Conservation (phyloP, 306 rosid species). For the Argentina anserina region DNA sequence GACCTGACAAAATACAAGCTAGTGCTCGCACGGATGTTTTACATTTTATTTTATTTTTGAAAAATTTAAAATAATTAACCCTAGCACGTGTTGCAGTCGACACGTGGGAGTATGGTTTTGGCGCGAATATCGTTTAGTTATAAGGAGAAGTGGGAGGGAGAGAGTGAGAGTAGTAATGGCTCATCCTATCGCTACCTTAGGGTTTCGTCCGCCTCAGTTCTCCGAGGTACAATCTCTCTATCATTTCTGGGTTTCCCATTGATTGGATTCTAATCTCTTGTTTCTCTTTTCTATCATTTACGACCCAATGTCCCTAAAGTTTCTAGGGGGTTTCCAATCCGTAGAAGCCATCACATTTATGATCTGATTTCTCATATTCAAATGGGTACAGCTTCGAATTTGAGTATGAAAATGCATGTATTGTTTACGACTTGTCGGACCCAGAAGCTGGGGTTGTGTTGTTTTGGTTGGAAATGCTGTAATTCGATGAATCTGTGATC, state of each 20-base stretch:
- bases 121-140: not conserved
- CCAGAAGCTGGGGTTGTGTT: not conserved
- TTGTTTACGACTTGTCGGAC: not conserved
- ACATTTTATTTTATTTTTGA: too few species aligned
- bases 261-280: not conserved
- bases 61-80: too few species aligned
- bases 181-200: constrained; percentile 25
- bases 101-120: not conserved
- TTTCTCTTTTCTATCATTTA: not conserved
- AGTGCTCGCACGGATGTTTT: too few species aligned
- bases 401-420: not conserved
- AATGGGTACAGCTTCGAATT: not conserved
- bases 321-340: too few species aligned
- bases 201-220: constrained; percentile 59
- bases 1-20: too few species aligned
- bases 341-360: not conserved
- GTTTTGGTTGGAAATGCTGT: not conserved
- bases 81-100: too few species aligned
- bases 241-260: not conserved
- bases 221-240: constrained; percentile 41
- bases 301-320: too few species aligned
- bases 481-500: not conserved
- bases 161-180: not conserved
- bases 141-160: not conserved
- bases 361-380: not conserved